Evolutionary conservation across 805 yeast genomes (phyloP).

Genomic region (Grigorovia yakushimaensis): DNA sequence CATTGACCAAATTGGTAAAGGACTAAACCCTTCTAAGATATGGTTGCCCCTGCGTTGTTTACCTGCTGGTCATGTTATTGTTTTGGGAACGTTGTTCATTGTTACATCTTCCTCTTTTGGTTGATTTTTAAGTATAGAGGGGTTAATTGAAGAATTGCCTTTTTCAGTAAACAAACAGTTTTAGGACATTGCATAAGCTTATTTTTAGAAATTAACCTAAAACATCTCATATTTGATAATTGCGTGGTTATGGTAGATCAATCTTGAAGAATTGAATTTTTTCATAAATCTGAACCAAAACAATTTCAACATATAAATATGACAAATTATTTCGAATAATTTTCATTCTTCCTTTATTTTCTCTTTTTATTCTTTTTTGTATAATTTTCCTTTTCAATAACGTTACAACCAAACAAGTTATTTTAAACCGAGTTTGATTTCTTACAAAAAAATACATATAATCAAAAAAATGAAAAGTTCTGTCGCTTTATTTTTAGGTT

Average conservation of each 20-base stretch:
- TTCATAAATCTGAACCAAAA: neutral
- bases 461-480: slow-evolving; percentile 1
- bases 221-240: neutral
- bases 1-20: no score
- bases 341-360: neutral
- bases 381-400: neutral
- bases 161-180: neutral
- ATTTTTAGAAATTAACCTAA: neutral
- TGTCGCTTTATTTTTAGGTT: slow-evolving; percentile 3
- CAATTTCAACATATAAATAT: neutral
- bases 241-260: neutral
- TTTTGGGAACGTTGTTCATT: no score
- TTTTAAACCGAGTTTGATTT: no score
- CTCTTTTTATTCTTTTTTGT: neutral
- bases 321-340: neutral
- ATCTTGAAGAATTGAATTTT: neutral
- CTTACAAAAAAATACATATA: neutral
- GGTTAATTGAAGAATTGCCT: neutral
- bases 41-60: no score
- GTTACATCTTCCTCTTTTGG: neutral
- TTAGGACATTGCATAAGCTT: neutral
- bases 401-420: no score
- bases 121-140: no score
- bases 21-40: no score
- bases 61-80: no score